Base-by-base conservation (phyloP, 306 rosid genomes). In the Datisca glomerata region DNA sequence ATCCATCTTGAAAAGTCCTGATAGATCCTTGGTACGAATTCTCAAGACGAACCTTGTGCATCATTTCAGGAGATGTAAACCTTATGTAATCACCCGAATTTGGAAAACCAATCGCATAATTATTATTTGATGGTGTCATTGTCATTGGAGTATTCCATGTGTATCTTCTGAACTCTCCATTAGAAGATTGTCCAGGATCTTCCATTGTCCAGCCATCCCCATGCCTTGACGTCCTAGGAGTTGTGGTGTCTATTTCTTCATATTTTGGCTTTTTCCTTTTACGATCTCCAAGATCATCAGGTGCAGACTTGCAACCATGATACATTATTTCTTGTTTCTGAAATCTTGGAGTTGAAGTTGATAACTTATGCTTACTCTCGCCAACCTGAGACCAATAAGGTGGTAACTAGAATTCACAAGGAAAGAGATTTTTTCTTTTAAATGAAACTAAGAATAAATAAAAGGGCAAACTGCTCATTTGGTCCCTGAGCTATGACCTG, bases 191-290 rank as follows among this genome's bases (percentile, higher is more conserved):
- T 21, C 27, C 33, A 27, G 68, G 64, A 67, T 65, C 68, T 24
- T 78, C 77, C 24, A 13, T 8, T 12, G 51, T 60, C 93, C 77
- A 67, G 11, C 72, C 71, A 59, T 80, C 75, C 63, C 59, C 58
- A 12, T 17, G 63, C 57, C 66, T 74, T 2, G 75, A 44, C 45
- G 61, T 73, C 49, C 36, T 56, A 21, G 82, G 82, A 8, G 71
- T 59, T 24, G 59, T 15, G 39, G 33, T 1, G 34, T 53, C 59
- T 34, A 49, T 61, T 45, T 66, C 80, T 51, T 75, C 92, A 29
- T 50, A 29, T 31, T 43, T 42, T 21, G 24, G 33, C 43, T 59
- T 65, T 59, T 73, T 80, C 81, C 52, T 75, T 49, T 53, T 68
- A 7, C 24, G 60, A 54, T 65, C 66, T 14, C 52, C 67, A 33